Evolutionary conservation across 352 stramenopile genomes (phyloP), one percentile per base, ranked within the genome.

Genomic region (Plasmopara halstedii): DNA sequence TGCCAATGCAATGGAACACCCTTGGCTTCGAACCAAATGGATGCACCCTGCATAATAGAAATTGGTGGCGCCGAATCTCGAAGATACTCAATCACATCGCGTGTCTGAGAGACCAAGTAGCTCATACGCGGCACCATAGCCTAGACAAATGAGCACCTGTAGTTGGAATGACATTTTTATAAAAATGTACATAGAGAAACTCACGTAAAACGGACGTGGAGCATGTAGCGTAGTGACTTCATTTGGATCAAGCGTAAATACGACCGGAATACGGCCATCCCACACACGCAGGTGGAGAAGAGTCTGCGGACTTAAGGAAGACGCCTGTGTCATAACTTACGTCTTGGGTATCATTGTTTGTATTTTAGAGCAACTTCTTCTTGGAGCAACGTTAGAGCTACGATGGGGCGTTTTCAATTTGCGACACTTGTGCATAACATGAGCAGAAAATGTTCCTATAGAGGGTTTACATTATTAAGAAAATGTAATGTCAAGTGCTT

Each of bases 101-200:
- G 77, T 11, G 76, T 87, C 39, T 88, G 72, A 27, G 77, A 70
- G 25, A 87, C 60, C 29, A 92, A 53, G 50, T 81, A 92, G 54
- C 80, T 85, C 69, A 89, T 73, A 22, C 78, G 73, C n/a, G 81
- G 81, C 13, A 92, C 54, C 72, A 92, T 84, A 7, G 78, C 77
- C 77, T 92, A 35, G 25, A 58, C 17, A 41, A 4, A 14, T 4
- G 15, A 21, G n/a, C n/a, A 25, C 9, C 4, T 43, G 23, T 2
- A 32, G 11, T 15, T 21, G 15, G 13, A 9, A 17, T 32, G 27
- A 8, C 10, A 29, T 41, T 48, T 3, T 5, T 25, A n/a, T 11
- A n/a, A 8, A 8, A 15, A 53, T 14, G 8, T 29, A 1, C 25
- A 29, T 11, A 29, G 7, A 10, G 1, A 17, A 11, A 66, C 68